Evolutionary conservation across 2,329 filamentous ascomycete species (phyloP), one percentile per base, ranked within the genome.

Genomic region (Plectosphaerella sp.): DNA sequence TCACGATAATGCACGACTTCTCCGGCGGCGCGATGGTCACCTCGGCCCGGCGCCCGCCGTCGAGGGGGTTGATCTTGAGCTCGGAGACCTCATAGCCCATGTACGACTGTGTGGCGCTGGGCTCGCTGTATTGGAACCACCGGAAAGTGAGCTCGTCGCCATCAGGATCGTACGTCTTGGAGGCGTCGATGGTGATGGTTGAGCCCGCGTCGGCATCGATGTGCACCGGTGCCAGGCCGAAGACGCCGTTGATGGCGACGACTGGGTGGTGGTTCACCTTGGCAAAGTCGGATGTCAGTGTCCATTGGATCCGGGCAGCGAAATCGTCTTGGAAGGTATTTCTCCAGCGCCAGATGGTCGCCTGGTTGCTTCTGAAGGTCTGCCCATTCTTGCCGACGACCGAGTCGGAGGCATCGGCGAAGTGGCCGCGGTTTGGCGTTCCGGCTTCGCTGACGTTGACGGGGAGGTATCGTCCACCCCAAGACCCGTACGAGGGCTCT

Each of bases 61-160:
- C 52, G 7, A 59, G 55, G 11, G 60, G 57, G 45, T 58, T 57
- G 51, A 68, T 62, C 42, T 62, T 60, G 0, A 76, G 58, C 43
- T 72, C 65, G 1, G 69, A 64, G 5, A 75, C 70, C 52, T 76
- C 68, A 2, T 67, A 59, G 20, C 67, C 62, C 2, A 71, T 64
- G 41, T 59, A 64, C 66, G 72, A 76, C 54, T 78, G 74, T 3
- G 70, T 55, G 8, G 64, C 61, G 45, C 56, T 62, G 1, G 66
- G 62, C 49, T 71, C 69, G 12, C 54, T 57, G 59, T 80, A 80
- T 37, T 79, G 75, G 61, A 69, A 77, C 77, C 77, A 79, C 47
- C 70, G 71, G 64, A 74, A 79, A 5, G 64, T 67, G 16, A 79
- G 59, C 8, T 65, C 55, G 47, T 70, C 68, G 5, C 62, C 63